These are phyloP conservation scores for Paraphoma chrysanthemicola DNA, from an alignment of 2,329 filamentous ascomycete species.

Conservation along the genomic window DNA sequence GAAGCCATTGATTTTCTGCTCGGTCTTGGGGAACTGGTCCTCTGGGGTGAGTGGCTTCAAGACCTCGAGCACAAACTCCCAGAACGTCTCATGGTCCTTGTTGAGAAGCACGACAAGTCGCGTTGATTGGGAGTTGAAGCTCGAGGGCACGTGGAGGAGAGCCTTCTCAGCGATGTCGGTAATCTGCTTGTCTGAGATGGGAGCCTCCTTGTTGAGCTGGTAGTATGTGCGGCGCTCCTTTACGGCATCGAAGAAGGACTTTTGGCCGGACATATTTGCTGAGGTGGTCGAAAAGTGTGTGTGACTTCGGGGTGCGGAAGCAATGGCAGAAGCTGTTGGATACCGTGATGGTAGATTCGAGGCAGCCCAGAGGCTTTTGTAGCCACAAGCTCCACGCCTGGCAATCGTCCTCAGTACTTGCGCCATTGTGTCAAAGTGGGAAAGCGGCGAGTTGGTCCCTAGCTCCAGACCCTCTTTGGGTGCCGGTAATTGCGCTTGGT, in stretches of 20 bases:
- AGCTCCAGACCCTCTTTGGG: constrained; percentile 4
- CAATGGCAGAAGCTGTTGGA: constrained; percentile 2
- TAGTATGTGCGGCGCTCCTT: constrained; percentile 75
- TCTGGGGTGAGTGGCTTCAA: constrained; percentile 73
- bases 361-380: constrained; percentile 22
- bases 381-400: constrained; percentile 27
- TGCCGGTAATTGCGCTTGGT: constrained; percentile 24
- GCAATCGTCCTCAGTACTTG: constrained; percentile 44
- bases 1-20: constrained; percentile 64
- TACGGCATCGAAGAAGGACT: constrained; percentile 68
- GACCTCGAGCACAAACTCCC: constrained; percentile 73
- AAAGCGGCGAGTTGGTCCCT: constrained; percentile 12
- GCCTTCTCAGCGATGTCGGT: constrained; percentile 66
- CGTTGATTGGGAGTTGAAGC: constrained; percentile 89
- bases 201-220: constrained; percentile 68
- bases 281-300: constrained; percentile 24
- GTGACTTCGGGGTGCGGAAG: constrained; percentile 1
- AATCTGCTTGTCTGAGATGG: constrained; percentile 65
- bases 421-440: constrained; percentile 31
- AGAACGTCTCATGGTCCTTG: constrained; percentile 85
- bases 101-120: constrained; percentile 80
- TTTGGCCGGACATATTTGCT: constrained; percentile 46
- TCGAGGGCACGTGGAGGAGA: constrained; percentile 74
- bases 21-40: constrained; percentile 66
- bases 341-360: constrained; percentile 11